phyloP scores from a whole-genome alignment of 352 stramenopile species.

The Pythium plurisporium region DNA sequence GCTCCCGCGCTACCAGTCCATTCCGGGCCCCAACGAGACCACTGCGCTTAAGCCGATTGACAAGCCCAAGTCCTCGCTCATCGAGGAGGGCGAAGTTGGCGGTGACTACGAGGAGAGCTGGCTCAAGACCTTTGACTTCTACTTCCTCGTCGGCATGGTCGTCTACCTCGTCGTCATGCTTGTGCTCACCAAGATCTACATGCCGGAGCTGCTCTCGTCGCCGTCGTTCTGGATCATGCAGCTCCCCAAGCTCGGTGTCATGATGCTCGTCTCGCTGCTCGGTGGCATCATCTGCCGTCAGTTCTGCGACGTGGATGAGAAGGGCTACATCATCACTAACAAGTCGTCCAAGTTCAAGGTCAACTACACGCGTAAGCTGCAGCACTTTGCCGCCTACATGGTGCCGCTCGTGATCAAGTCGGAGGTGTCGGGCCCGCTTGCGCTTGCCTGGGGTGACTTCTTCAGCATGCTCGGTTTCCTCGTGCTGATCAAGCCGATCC shows the following conservation, averaged over 20 bases:
- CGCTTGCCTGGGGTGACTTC: constrained; percentile 78
- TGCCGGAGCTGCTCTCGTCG: constrained; percentile 34
- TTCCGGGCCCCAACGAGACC: constrained; percentile 31
- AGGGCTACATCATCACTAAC: constrained; percentile 81
- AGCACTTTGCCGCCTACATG: constrained; percentile 74
- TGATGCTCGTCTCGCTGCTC: constrained; percentile 65
- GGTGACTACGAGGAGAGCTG: constrained; percentile 54
- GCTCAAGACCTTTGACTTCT: constrained; percentile 51
- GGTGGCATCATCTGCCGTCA: constrained; percentile 76
- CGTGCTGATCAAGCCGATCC: constrained; percentile 78
- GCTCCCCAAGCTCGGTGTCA: constrained; percentile 45
- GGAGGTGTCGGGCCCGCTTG: constrained; percentile 45
- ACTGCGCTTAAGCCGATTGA: constrained; percentile 35
- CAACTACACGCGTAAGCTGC: constrained; percentile 84
- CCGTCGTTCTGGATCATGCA: constrained; percentile 33
- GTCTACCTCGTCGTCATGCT: constrained; percentile 37
- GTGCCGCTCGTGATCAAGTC: constrained; percentile 75
- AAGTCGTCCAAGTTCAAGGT: constrained; percentile 78
- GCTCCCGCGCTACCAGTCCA: constrained; percentile 35
- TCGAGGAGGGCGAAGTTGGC: constrained; percentile 55
- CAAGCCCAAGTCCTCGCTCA: constrained; percentile 41
- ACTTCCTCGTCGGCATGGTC: constrained; percentile 50
- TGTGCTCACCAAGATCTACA: constrained; percentile 42
- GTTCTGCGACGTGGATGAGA: constrained; percentile 79
- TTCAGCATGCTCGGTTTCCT: constrained; percentile 79